Evolutionary conservation across 306 rosid genomes (phyloP), one percentile per base, ranked within the genome.

Genomic region (Mimosa bimucronata): DNA sequence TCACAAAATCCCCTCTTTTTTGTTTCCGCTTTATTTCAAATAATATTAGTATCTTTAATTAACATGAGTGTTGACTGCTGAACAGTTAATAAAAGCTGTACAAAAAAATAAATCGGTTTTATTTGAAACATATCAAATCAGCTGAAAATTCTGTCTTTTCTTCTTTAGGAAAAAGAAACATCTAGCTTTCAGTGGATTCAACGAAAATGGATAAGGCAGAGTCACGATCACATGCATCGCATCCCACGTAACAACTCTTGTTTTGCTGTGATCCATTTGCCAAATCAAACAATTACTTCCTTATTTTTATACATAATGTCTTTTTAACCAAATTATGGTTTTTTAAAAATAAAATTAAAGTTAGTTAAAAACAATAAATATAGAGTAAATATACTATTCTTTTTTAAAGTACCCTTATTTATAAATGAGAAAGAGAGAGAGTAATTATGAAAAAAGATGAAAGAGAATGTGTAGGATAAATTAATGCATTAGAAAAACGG

Each of bases 81-180:
- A 34, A 34, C 38, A 19, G 25, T 52, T 16, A 19, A 18, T 5
- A 7, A 21, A 19, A 52, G 23, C 2, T 8, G 9, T 2, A 8
- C 38, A 53, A 6, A 52, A 57, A 58, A 58, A 23, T 0, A 58
- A 23, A 9, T 58, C 7, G 4, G 25, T 58, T 58, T 58, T 3
- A 13, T 57, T 3, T 10, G 15, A 23, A 57, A 2, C 64, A 23
- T 53, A 53, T 57, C 14, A 23, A 57, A 57, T 57, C 64, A 23
- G 31, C 29, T 21, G 62, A 29, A 64, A 34, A 64, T 64, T 64
- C 70, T 30, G 45, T 9, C 71, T 19, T 66, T 66, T 37, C 71
- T 66, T 66, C 29, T 66, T 37, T 37, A 9, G 13, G 16, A 4
- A 66, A 66, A 66, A 66, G 71, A 21, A 19, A 66, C 46, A 37